Conservation (phyloP, 2,329 filamentous ascomycete species). For the Coleophoma cylindrospora region DNA sequence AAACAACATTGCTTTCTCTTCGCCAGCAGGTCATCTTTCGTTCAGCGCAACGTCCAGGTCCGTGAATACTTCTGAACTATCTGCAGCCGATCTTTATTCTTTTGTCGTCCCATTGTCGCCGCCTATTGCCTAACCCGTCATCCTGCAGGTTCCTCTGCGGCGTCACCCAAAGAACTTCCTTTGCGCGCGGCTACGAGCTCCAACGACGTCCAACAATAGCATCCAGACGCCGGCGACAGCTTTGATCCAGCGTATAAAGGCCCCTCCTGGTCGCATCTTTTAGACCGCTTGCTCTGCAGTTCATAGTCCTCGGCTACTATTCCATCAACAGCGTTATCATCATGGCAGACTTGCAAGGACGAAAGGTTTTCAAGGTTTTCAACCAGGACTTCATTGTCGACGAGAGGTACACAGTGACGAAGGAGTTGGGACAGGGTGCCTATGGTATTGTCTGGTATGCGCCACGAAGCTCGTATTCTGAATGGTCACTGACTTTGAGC, state of each 20-base stretch:
- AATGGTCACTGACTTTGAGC: slow-evolving; percentile 18
- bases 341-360: slow-evolving; percentile 41
- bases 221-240: neutral
- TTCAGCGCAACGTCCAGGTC: too few species aligned
- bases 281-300: neutral
- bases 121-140: neutral
- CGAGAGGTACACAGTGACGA: slow-evolving; percentile 96
- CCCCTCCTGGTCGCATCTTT: neutral
- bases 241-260: neutral
- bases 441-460: slow-evolving; percentile 97
- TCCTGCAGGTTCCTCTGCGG: neutral
- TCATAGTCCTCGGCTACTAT: neutral
- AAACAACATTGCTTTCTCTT: too few species aligned
- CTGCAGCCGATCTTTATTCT: too few species aligned
- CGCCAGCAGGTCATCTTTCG: too few species aligned
- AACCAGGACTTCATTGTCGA: slow-evolving; percentile 99
- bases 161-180: neutral
- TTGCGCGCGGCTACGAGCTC: neutral
- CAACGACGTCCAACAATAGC: neutral
- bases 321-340: slow-evolving; percentile 1
- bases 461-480: slow-evolving; percentile 14
- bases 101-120: neutral
- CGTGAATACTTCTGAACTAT: too few species aligned
- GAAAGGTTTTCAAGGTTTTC: slow-evolving; percentile 98
- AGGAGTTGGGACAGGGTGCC: slow-evolving; percentile 95